Evolutionary conservation across 345 rosid species (phyloP), one percentile per base, ranked within the genome.

Genomic region (Brassica juncea): DNA sequence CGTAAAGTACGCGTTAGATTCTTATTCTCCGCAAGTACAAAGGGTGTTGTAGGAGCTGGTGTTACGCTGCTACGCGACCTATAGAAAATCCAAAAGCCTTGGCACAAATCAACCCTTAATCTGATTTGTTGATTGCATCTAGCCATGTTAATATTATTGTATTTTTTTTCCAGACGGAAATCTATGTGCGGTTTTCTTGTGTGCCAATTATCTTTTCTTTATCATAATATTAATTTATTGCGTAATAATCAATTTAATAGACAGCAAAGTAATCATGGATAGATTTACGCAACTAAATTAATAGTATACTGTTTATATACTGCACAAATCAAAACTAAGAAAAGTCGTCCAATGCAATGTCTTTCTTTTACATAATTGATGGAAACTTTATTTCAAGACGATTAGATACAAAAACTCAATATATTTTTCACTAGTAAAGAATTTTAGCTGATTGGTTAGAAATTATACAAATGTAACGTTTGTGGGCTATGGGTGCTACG

Each of bases 51-150:
- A 54, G 8, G 67, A 23, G 76, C 25, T 39, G 19, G 1, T 27
- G 57, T 21, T 60, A 54, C 27, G 59, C 73, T 72, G 77, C 30
- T 30, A 72, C 82, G 73, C 82, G 21, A 57, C 73, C 72, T 78
- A 73, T 9, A 27, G 6, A 11, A 11, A 6, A 16, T 57, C 34
- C 31, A 19, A 57, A 70, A 71, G 10, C 74, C 64, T 47, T 27
- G 23, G 3, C 19, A 14, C 11, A 3, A 12, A 44, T 63, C 31
- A 27, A 27, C 64, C 64, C 8, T 64, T 7, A 6, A 32, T 32
- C 42, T 32, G 68, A 64, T 64, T 8, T 64, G 25, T 15, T 60
- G 16, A 28, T 27, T 54, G 59, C 59, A 54, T n/a, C 19, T 49
- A 49, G 57, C 57, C 57, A 49, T 49, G 57, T 49, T 4, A 49